A percentile compares a stretch with the other conserved stretches of the same genome.
These are phyloP conservation scores for Mrakia frigida DNA, from an alignment of 768 basidiomycete species.

Conservation along the genomic window DNA sequence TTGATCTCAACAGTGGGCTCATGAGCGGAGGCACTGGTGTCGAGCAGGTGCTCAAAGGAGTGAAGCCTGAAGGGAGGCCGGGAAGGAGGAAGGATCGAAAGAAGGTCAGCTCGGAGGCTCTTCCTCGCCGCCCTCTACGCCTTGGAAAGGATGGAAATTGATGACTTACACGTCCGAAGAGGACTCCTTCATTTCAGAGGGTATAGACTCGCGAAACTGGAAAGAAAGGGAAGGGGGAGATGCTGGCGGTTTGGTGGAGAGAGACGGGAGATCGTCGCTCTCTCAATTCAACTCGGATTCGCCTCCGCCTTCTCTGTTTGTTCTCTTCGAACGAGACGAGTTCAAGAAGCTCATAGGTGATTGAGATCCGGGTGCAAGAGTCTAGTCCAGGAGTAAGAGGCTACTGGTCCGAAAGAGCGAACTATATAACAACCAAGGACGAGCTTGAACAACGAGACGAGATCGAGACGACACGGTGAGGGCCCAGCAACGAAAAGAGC, in stretches of 20 bases:
- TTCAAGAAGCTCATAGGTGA: too few species aligned
- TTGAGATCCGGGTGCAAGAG: too few species aligned
- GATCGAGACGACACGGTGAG: too few species aligned
- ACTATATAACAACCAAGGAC: too few species aligned
- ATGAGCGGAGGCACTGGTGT: constrained; percentile 35
- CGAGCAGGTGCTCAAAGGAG: constrained; percentile 40
- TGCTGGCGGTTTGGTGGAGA: background rate
- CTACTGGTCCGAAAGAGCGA: too few species aligned
- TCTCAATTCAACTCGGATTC: too few species aligned
- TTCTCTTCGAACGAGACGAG: too few species aligned
- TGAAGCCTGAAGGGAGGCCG: constrained; percentile 32
- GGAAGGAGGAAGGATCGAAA: background rate
- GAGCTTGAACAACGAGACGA: too few species aligned
- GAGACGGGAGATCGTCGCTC: too few species aligned
- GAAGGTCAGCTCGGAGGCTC: background rate
- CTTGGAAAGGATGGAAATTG: background rate
- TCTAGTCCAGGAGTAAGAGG: too few species aligned
- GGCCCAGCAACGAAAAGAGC: too few species aligned
- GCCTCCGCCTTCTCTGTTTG: too few species aligned
- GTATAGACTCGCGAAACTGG: background rate
- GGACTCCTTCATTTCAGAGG: background rate
- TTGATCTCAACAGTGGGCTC: constrained; percentile 38
- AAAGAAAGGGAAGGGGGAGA: background rate
- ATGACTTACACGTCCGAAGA: background rate
- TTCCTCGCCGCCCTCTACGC: background rate